Evolutionary conservation across 805 yeast species (phyloP).

Genomic region (Candida tibetensis): DNA sequence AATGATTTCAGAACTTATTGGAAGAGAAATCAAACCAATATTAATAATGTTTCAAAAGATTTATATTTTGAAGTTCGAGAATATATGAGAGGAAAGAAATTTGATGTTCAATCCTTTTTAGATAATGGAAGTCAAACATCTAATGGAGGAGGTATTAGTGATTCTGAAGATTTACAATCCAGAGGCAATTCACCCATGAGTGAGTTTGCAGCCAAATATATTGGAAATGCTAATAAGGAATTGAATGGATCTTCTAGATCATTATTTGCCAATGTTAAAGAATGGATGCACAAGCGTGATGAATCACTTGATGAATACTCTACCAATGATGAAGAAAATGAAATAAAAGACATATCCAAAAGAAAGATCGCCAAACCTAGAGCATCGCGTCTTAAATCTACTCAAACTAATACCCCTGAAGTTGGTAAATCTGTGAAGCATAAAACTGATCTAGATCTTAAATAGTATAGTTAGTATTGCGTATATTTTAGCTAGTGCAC

Average conservation of each 20-base stretch:
- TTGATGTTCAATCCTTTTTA: conserved; percentile 24
- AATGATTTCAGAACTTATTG: conserved; percentile 83
- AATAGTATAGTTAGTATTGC: too few species aligned
- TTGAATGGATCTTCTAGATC: conserved; percentile 30
- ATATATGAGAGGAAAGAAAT: conserved; percentile 52
- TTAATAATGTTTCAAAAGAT: conserved; percentile 75
- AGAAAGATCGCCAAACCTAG: background rate
- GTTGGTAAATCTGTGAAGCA: too few species aligned
- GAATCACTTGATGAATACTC: conserved; percentile 31
- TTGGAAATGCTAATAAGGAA: conserved; percentile 51
- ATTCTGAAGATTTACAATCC: conserved; percentile 27
- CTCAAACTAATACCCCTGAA: too few species aligned
- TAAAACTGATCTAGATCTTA: too few species aligned
- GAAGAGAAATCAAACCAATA: conserved; percentile 66
- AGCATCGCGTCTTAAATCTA: background rate
- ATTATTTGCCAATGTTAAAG: conserved; percentile 40
- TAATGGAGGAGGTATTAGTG: conserved; percentile 16
- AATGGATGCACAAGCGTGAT: conserved; percentile 37
- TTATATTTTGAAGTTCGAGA: conserved; percentile 83
- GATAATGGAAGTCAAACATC: conserved; percentile 19
- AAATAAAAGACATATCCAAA: background rate
- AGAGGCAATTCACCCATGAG: conserved; percentile 54
- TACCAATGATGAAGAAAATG: conserved; percentile 19
- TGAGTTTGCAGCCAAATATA: conserved; percentile 62
- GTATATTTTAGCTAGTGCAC: too few species aligned